phyloP scores from a whole-genome alignment of 2,329 filamentous ascomycete species.

The Diplodia mutila region DNA sequence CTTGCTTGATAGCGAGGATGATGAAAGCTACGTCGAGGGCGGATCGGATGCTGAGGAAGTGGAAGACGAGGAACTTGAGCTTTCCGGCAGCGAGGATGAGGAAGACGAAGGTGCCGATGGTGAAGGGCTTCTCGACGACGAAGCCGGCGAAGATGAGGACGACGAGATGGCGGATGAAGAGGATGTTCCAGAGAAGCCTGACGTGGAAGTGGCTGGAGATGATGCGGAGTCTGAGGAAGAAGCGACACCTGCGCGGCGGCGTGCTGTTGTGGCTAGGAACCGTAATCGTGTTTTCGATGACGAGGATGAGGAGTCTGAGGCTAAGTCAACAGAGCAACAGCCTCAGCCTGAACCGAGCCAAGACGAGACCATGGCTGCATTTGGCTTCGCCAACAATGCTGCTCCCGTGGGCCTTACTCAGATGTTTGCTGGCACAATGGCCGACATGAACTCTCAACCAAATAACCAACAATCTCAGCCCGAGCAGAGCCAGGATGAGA shows the following conservation, averaged over 20 bases:
- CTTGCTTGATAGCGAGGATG: constrained; percentile 60
- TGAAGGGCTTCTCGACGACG: constrained; percentile 44
- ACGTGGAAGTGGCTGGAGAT: background rate
- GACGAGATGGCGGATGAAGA: constrained; percentile 42
- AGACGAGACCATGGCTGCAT: constrained; percentile 42
- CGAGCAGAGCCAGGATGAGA: constrained; percentile 30
- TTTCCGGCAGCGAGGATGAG: constrained; percentile 51
- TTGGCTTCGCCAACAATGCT: constrained; percentile 43
- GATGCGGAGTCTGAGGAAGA: constrained; percentile 4
- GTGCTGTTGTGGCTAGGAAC: background rate
- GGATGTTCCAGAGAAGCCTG: constrained; percentile 62
- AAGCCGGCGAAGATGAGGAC: constrained; percentile 42
- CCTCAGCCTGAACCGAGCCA: constrained; percentile 28
- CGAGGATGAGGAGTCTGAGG: constrained; percentile 33
- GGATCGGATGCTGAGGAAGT: constrained; percentile 42
- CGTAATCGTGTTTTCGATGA: constrained; percentile 30
- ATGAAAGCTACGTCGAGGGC: constrained; percentile 52
- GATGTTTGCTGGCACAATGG: constrained; percentile 89
- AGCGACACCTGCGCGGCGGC: background rate
- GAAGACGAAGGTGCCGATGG: constrained; percentile 41
- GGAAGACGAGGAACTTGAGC: constrained; percentile 37
- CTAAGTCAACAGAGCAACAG: constrained; percentile 11
- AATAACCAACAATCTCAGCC: too few relatives aligned
- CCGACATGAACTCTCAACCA: constrained; percentile 55
- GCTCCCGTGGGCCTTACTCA: constrained; percentile 74